Percentiles rank a stretch among this genome's conserved stretches.
These are phyloP conservation scores for Adansonia rubrostipa DNA, from an alignment of 441 rosid genomes.

Conservation along the genomic window DNA sequence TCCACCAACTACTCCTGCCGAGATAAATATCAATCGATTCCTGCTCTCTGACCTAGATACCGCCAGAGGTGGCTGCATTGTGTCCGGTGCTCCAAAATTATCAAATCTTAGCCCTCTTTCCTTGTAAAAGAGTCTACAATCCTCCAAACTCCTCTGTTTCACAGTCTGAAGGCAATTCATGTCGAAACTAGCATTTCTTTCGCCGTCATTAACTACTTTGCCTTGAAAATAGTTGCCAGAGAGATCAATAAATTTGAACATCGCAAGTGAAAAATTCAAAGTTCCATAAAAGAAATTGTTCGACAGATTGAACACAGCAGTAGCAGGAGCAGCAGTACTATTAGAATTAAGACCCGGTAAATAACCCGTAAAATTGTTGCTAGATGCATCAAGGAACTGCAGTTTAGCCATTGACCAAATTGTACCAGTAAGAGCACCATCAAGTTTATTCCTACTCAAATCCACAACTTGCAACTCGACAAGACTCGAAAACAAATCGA, in stretches of 20 bases:
- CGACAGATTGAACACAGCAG: conserved; percentile 52
- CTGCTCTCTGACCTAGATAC: conserved; percentile 35
- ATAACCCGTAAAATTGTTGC: conserved; percentile 55
- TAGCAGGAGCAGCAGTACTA: conserved; percentile 32
- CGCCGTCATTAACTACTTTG: conserved; percentile 32
- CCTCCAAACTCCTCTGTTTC: conserved; percentile 49
- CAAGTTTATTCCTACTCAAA: conserved; percentile 57
- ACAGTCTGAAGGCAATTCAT: conserved; percentile 56
- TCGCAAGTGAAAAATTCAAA: conserved; percentile 42
- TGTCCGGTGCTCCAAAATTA: conserved; percentile 38
- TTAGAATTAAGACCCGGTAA: conserved; percentile 34
- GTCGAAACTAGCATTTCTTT: conserved; percentile 40
- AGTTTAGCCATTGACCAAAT: conserved; percentile 48
- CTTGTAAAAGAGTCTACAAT: conserved; percentile 53
- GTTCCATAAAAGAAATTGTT: conserved; percentile 59
- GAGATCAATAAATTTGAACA: conserved; percentile 48
- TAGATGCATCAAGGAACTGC: conserved; percentile 52
- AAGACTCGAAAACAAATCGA: conserved; percentile 53
- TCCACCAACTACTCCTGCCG: conserved; percentile 59
- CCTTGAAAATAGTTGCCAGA: conserved; percentile 69
- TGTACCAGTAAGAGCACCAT: conserved; percentile 42
- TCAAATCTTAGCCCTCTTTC: conserved; percentile 49
- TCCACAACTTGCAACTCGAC: conserved; percentile 52
- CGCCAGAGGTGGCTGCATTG: conserved; percentile 29
- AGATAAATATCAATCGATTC: conserved; percentile 43